These are phyloP conservation scores for Basipetospora chlamydospora DNA, from an alignment of 2,329 filamentous ascomycete species.

Conservation along the genomic window DNA sequence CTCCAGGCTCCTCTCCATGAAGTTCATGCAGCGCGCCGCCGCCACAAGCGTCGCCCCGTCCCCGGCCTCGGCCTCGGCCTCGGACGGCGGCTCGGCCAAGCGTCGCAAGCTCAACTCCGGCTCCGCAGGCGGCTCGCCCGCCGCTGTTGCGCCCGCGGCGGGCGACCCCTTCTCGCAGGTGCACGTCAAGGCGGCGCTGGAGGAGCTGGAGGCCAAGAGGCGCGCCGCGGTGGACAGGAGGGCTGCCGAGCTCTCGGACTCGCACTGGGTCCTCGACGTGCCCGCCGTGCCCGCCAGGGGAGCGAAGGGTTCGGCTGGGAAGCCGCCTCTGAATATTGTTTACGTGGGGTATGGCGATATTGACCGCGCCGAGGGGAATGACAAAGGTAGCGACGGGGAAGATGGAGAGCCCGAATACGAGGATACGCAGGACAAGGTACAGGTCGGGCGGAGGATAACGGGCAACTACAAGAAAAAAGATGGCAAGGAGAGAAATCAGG, in stretches of 20 bases:
- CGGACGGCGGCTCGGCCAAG: no score
- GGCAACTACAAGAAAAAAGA: constrained; percentile 5
- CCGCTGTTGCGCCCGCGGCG: background rate
- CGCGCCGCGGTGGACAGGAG: constrained; percentile 46
- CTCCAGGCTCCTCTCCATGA: constrained; percentile 81
- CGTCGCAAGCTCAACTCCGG: constrained; percentile 38
- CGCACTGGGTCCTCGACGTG: constrained; percentile 59
- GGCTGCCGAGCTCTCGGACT: constrained; percentile 50
- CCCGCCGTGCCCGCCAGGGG: constrained; percentile 14
- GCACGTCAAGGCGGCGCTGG: constrained; percentile 47
- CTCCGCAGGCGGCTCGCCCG: constrained; percentile 16
- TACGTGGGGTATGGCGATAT: constrained; percentile 5
- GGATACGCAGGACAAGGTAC: constrained; percentile 1
- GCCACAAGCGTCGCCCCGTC: constrained; percentile 28
- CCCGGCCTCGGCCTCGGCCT: constrained; percentile 33
- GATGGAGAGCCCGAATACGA: background rate
- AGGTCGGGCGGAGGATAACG: background rate
- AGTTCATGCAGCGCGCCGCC: constrained; percentile 75
- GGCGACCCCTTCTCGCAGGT: constrained; percentile 18
- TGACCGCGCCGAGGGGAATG: constrained; percentile 1
- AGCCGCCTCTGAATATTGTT: constrained; percentile 3
- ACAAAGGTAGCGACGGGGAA: background rate
- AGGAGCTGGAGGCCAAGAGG: constrained; percentile 52
- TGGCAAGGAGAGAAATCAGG: constrained; percentile 1
- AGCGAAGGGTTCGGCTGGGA: constrained; percentile 12